Conservation (phyloP, 768 basidiomycete species). For the Termitomyces sp. region DNA sequence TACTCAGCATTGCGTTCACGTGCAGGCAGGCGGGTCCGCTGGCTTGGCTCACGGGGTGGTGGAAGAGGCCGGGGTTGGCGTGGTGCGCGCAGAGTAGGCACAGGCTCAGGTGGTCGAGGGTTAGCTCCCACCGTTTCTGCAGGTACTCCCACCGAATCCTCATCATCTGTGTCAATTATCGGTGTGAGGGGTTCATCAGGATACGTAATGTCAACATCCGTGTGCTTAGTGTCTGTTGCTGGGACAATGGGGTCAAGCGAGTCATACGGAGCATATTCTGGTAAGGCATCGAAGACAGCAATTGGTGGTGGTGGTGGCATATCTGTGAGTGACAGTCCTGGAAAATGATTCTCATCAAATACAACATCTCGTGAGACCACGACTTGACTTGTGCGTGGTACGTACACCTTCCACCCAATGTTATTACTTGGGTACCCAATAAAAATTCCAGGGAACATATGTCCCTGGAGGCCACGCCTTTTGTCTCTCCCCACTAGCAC, state of each 20-base stretch:
- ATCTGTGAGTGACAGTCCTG: neutral
- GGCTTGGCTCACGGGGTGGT: neutral
- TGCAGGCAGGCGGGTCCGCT: neutral
- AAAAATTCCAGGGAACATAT: slow-evolving; percentile 21
- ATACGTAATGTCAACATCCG: too few species aligned
- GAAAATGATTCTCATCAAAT: neutral
- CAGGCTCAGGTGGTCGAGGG: neutral
- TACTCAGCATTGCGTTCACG: neutral
- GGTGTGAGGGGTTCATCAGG: neutral
- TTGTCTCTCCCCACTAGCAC: slow-evolving; percentile 26
- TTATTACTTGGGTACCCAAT: slow-evolving; percentile 21
- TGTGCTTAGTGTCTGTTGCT: too few species aligned
- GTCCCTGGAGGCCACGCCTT: slow-evolving; percentile 15
- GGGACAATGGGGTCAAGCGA: neutral
- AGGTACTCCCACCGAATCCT: neutral
- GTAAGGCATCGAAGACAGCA: neutral
- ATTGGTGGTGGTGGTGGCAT: neutral
- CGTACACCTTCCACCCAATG: slow-evolving; percentile 23
- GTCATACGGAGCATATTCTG: too few species aligned
- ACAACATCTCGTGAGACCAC: neutral
- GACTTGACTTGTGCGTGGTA: slow-evolving; percentile 12
- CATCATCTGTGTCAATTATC: neutral
- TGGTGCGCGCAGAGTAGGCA: neutral
- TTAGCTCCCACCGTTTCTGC: neutral
- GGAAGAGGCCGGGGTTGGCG: neutral